A percentile compares a stretch with the other conserved stretches of the same genome.
Evolutionary conservation across 2,329 filamentous ascomycete genomes (phyloP).

Genomic region (Calcarisporium arbuscula): DNA sequence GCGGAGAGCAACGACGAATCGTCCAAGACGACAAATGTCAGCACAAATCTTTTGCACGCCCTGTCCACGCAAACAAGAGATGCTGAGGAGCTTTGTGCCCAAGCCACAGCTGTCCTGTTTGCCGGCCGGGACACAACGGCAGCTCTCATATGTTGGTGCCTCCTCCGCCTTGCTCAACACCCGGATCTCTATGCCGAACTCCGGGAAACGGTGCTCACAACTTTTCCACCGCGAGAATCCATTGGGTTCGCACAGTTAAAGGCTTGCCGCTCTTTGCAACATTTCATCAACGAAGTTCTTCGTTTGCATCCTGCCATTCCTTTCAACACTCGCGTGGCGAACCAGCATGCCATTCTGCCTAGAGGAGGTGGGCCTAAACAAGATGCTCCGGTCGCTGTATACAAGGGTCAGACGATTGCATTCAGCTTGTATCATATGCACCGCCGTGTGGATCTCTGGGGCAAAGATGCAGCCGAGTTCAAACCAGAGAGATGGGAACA

Average conservation of each 20-base stretch:
- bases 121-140: constrained; percentile 51
- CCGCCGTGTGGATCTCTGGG: constrained; percentile 30
- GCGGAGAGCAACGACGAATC: constrained; percentile 12
- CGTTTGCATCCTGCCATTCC: constrained; percentile 17
- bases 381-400: constrained; percentile 40
- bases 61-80: constrained; percentile 26
- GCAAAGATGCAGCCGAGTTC: constrained; percentile 31
- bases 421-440: too few species aligned
- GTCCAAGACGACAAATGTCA: constrained; percentile 5
- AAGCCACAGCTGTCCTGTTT: constrained; percentile 34
- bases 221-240: too few species aligned
- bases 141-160: constrained; percentile 40
- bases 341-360: constrained; percentile 41
- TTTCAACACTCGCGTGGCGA: constrained; percentile 15
- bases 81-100: constrained; percentile 17
- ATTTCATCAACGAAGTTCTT: constrained; percentile 16
- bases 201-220: too few species aligned
- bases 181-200: too few species aligned
- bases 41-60: constrained; percentile 25
- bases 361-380: constrained; percentile 43
- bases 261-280: constrained; percentile 17
- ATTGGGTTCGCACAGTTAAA: constrained; percentile 19
- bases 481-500: constrained; percentile 32
- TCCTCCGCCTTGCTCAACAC: too few species aligned
- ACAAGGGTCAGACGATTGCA: constrained; percentile 38